Evolutionary conservation across 805 yeast genomes (phyloP).

Genomic region (Saccharomycodes ludwigii): DNA sequence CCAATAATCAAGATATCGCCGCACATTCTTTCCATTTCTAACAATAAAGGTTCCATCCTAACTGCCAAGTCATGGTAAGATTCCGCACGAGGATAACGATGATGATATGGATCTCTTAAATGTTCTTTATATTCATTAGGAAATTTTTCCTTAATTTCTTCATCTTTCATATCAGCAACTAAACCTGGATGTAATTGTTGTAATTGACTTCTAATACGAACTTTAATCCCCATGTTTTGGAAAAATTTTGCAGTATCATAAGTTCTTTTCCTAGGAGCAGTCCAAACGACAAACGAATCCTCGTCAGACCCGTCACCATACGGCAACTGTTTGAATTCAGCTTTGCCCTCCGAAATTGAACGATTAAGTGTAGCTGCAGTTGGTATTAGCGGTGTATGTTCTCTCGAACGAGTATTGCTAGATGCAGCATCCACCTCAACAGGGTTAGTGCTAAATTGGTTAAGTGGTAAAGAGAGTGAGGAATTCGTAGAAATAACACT

Average conservation of each 20-base stretch:
- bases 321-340: constrained; percentile 25
- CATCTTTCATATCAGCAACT: constrained; percentile 55
- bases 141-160: constrained; percentile 43
- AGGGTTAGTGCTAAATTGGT: too few relatives aligned
- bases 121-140: constrained; percentile 63
- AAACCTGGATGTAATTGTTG: constrained; percentile 86
- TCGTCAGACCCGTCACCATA: constrained; percentile 44
- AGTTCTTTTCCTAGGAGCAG: constrained; percentile 81
- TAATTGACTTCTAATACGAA: constrained; percentile 68
- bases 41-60: constrained; percentile 80
- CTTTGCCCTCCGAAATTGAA: constrained; percentile 15
- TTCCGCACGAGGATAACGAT: constrained; percentile 83
- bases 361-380: constrained; percentile 14
- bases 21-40: constrained; percentile 88
- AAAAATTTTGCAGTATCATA: constrained; percentile 67
- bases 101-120: constrained; percentile 77
- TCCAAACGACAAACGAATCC: constrained; percentile 78
- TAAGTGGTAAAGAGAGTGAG: too few relatives aligned
- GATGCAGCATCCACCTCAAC: too few relatives aligned
- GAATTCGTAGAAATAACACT: too few relatives aligned
- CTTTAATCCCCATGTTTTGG: constrained; percentile 46
- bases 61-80: constrained; percentile 94
- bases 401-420: constrained; percentile 5
- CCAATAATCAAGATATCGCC: constrained; percentile 85
- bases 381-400: constrained; percentile 19